phyloP scores from a whole-genome alignment of 164 flowering plant genomes.

The Vitis vinifera region ASM3070453v1 NC_081807.1:21043001-21043500 shows the following conservation, averaged over 20 bases:
- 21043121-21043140: constrained; percentile 75
- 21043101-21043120: constrained; percentile 95
- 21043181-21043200: constrained; percentile 36
- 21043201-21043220: constrained; percentile 52
- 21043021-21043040: not conserved
- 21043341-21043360: constrained; percentile 42
- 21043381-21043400: constrained; percentile 35
- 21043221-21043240: constrained; percentile 79
- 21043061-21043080: constrained; percentile 93
- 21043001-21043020: not conserved
- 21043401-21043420: no score
- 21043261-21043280: constrained; percentile 43
- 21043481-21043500: no score
- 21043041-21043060: constrained; percentile 89
- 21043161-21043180: constrained; percentile 36
- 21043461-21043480: no score
- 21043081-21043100: constrained; percentile 96
- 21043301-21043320: constrained; percentile 54
- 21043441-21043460: no score
- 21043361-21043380: constrained; percentile 41
- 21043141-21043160: constrained; percentile 40
- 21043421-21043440: no score
- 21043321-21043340: constrained; percentile 56
- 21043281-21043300: constrained; percentile 64
- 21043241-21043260: constrained; percentile 68